Conservation (phyloP, 1,284 basidiomycete genomes). For the Apiotrichum brassicae region DNA sequence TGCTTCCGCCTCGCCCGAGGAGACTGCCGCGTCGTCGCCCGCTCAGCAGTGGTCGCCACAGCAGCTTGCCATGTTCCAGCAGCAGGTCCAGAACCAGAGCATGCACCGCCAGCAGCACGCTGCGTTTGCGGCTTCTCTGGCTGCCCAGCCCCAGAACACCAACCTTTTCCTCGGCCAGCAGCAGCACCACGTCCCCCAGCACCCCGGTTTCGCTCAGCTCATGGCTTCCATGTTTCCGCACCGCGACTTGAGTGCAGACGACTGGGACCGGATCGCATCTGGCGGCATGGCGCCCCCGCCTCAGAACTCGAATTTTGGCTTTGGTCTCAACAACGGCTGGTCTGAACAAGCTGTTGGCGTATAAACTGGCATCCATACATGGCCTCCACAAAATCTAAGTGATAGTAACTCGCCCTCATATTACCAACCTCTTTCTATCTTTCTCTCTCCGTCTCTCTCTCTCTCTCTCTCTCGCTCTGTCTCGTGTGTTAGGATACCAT, state of each 20-base stretch:
- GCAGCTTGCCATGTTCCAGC: conserved; percentile 27
- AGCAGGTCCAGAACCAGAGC: conserved; percentile 23
- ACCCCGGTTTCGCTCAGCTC: conserved; percentile 24
- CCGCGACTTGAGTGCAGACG: conserved; percentile 14
- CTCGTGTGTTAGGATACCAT: conserved; percentile 1
- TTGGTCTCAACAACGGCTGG: conserved; percentile 1
- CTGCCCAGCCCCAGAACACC: conserved; percentile 7
- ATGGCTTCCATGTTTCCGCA: conserved; percentile 31
- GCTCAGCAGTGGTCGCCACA: conserved; percentile 20
- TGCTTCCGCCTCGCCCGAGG: conserved; percentile 17
- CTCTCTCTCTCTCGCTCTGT: not conserved
- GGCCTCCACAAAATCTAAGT: not conserved
- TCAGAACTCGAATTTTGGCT: not conserved
- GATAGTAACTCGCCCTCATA: no score
- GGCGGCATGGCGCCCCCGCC: not conserved
- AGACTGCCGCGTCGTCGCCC: conserved; percentile 2
- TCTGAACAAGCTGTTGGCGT: conserved; percentile 14
- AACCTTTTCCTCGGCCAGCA: conserved; percentile 16
- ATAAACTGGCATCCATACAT: not conserved
- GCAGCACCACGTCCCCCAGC: conserved; percentile 9
- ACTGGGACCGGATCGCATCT: conserved; percentile 23
- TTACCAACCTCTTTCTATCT: no score
- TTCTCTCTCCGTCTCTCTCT: not conserved
- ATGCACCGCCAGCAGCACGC: conserved; percentile 15
- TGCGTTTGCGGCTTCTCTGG: conserved; percentile 1